phyloP scores from a whole-genome alignment of 345 rosid genomes.

The Cardiospermum halicacabum region DNA sequence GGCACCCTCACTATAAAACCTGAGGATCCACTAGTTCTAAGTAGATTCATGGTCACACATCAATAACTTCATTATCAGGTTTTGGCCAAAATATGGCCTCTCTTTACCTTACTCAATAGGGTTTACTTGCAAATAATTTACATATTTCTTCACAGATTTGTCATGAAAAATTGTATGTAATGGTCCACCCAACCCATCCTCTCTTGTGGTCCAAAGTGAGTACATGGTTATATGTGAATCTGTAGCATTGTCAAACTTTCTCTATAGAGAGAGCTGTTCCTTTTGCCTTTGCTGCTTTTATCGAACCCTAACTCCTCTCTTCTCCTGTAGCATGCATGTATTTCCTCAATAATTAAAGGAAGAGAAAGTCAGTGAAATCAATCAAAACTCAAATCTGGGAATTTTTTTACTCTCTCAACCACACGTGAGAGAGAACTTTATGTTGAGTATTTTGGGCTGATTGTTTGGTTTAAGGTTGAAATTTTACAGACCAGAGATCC shows the following conservation, averaged over 20 bases:
- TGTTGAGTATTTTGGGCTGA: background rate
- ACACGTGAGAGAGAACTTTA: background rate
- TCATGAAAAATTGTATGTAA: conserved; percentile 5
- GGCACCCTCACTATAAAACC: background rate
- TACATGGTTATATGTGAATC: background rate
- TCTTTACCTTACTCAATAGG: no score
- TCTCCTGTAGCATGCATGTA: no score
- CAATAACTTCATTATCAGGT: background rate
- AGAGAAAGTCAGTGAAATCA: background rate
- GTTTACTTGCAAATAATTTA: no score
- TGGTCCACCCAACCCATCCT: conserved; percentile 15
- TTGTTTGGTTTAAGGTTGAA: background rate
- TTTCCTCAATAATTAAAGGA: background rate
- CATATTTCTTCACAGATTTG: background rate
- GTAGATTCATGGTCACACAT: conserved; percentile 14
- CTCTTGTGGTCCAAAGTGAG: conserved; percentile 15
- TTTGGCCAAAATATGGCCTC: background rate
- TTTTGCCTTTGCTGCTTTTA: background rate
- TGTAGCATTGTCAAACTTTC: background rate
- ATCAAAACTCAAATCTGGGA: no score
- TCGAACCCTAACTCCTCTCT: background rate
- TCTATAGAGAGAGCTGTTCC: background rate
- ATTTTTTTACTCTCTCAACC: background rate
- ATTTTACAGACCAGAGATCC: background rate
- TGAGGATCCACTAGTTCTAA: conserved; percentile 2